Evolutionary conservation across 352 stramenopile genomes (phyloP).

Genomic region (Globisporangium ultimum): DNA sequence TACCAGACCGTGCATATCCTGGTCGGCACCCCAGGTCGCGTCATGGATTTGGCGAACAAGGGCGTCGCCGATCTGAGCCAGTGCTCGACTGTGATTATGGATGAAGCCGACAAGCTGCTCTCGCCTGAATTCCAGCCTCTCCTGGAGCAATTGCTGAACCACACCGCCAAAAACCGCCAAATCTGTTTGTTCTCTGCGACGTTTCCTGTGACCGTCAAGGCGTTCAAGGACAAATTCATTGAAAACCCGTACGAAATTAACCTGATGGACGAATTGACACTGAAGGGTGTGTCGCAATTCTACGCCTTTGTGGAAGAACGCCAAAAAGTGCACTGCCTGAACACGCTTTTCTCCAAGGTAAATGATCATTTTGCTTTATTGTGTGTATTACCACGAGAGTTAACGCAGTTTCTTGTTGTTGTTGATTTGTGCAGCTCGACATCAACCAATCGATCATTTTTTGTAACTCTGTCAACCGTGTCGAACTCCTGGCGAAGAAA

Average conservation of each 20-base stretch:
- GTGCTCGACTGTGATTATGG: conserved; percentile 98
- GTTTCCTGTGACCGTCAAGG: conserved; percentile 99
- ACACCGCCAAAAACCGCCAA: conserved; percentile 92
- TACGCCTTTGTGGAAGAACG: conserved; percentile 99
- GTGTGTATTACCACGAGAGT: background rate
- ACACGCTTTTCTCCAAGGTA: conserved; percentile 98
- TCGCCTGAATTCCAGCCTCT: conserved; percentile 98
- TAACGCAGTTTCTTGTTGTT: conserved; percentile 26
- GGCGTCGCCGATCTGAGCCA: conserved; percentile 96
- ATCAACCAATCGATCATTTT: conserved; percentile 99
- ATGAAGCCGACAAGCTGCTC: conserved; percentile 99
- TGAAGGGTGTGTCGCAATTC: conserved; percentile 99
- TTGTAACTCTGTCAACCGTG: conserved; percentile 99
- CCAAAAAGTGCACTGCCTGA: conserved; percentile 99
- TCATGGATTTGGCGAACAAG: conserved; percentile 98
- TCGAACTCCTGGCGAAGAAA: conserved; percentile 99
- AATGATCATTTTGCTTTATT: background rate
- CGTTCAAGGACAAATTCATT: conserved; percentile 98
- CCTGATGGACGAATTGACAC: conserved; percentile 99
- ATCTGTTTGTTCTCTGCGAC: conserved; percentile 99
- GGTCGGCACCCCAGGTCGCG: conserved; percentile 97
- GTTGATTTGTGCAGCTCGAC: conserved; percentile 71
- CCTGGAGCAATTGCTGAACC: conserved; percentile 97
- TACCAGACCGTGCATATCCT: conserved; percentile 99
- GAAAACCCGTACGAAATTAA: conserved; percentile 99